Base-by-base conservation (phyloP, 306 rosid species). In the Cicer chorassanicum region DNA sequence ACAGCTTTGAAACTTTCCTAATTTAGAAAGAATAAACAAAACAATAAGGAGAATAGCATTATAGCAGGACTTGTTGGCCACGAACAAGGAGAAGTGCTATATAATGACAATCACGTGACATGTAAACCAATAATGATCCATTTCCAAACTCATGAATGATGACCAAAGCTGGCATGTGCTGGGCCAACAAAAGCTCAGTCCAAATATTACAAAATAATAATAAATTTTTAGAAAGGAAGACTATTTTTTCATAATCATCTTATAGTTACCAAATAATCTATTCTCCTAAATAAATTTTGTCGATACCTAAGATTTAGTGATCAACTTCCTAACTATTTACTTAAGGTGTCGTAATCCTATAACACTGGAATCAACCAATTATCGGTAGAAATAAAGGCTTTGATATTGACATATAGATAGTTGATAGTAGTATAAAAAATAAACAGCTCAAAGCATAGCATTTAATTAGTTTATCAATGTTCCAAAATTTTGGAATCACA, bases 101-200 rank as follows among this genome's bases (percentile, higher is more conserved):
- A 41, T 19, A 13, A 62, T 61, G 66, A 56, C 50, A 73, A 74
- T 64, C 70, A 82, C 68, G 85, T 78, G 76, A 78, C 81, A 80
- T 82, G 79, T 80, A 72, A 82, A 72, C 56, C 42, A 70, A 79
- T 41, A 44, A 83, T 74, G 72, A 24, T 39, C 41, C 75, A 59
- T 19, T 66, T 43, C 39, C 15, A 60, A 59, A 78, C 64, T 59
- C 44, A 34, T 60, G 44, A 60, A 5, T 60, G 60, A 76, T 68
- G 59, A 70, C 68, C 56, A 38, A 69, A 79, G 76, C 78, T 59
- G 59, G 82, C 84, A 72, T 78, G 73, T 59, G 80, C 74, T 29
- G 8, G 50, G 40, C 79, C 70, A 68, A 49, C 45, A 53, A 48
- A 70, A 75, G 19, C 51, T 13, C 43, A 63, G 34, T 67, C 11